These are phyloP conservation scores for Pythium scleroteichum DNA, from an alignment of 352 stramenopile genomes.

Conservation along the genomic window DNA sequence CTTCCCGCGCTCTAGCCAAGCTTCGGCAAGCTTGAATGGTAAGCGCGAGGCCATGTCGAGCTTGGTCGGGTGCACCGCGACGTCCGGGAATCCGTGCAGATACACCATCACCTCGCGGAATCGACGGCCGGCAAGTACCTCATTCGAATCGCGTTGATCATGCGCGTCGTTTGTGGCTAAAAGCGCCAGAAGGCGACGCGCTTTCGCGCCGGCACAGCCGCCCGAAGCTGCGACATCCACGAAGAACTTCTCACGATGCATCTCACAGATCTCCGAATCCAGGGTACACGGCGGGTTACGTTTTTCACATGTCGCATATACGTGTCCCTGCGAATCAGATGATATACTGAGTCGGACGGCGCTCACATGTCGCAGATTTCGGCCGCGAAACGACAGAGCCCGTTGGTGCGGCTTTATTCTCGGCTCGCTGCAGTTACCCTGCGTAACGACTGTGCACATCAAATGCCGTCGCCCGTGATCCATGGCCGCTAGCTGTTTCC, in stretches of 20 bases:
- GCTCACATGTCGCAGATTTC: no score
- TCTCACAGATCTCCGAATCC: not conserved
- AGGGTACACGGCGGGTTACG: not conserved
- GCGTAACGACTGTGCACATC: no score
- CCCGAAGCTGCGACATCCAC: slow-evolving; percentile 5
- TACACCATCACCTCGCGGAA: slow-evolving; percentile 53
- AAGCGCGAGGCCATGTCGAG: slow-evolving; percentile 57
- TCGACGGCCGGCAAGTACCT: not conserved
- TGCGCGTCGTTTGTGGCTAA: not conserved
- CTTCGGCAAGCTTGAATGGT: slow-evolving; percentile 45
- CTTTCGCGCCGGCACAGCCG: not conserved
- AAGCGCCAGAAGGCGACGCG: slow-evolving; percentile 16
- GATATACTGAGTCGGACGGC: no score
- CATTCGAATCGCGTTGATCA: not conserved
- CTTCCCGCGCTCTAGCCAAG: slow-evolving; percentile 38
- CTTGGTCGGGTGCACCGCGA: slow-evolving; percentile 59
- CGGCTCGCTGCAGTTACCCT: no score
- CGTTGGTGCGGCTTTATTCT: no score
- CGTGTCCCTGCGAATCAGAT: not conserved
- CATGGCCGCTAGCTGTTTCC: no score
- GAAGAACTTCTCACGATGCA: slow-evolving; percentile 22
- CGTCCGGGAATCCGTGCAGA: slow-evolving; percentile 75
- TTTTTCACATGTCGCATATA: not conserved
- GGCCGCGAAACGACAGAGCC: no score
- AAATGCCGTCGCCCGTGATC: no score